Evolutionary conservation across 176 grass and related monocot species (phyloP), one percentile per base, ranked within the genome.

Genomic region (Carex cristatella): DNA sequence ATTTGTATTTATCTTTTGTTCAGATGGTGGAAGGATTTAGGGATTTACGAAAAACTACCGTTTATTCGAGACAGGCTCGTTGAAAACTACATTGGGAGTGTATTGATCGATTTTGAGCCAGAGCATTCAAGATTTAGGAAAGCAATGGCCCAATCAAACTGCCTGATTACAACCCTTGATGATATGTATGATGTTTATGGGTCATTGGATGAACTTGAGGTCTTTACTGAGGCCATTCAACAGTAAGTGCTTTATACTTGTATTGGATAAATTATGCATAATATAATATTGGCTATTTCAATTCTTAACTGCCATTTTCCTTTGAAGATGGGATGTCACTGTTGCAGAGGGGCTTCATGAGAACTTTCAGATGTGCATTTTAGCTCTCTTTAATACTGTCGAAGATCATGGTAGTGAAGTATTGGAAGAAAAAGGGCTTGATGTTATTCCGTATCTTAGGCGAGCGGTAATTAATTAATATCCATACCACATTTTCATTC

Each of bases 171-270:
- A 42, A 42, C 62, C 28, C 72, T 80, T n/a, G 84, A 86, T 42
- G 84, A 86, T 69, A 37, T 68, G 5, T 86, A 80, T 35, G 84
- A 86, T 59, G 61, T 81, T 69, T 81, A 87, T 69, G 85, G 85
- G 2, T 59, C 64, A 49, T 31, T 87, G 1, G 67, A 87, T 19
- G 86, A 87, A 72, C 86, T 87, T 18, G 86, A 87, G 79, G 28
- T 83, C 16, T 87, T 87, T 33, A 87, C 86, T 0, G 7, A 77
- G 32, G 77, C 49, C 38, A 61, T 87, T 9, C 62, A 87, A n/a
- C 30, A 74, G 85, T 87, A 35, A 28, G 27, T 13, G 7, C 0
- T 63, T 12, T 82, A 4, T 10, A 33, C 23, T 23, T 23, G 23
- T 23, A 23, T 23, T 23, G 23, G 23, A 23, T 23, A 23, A 23